Percentiles rank a stretch among this genome's conserved stretches.
Conservation (phyloP, 768 basidiomycete species). For the Floccularia luteovirens region DNA sequence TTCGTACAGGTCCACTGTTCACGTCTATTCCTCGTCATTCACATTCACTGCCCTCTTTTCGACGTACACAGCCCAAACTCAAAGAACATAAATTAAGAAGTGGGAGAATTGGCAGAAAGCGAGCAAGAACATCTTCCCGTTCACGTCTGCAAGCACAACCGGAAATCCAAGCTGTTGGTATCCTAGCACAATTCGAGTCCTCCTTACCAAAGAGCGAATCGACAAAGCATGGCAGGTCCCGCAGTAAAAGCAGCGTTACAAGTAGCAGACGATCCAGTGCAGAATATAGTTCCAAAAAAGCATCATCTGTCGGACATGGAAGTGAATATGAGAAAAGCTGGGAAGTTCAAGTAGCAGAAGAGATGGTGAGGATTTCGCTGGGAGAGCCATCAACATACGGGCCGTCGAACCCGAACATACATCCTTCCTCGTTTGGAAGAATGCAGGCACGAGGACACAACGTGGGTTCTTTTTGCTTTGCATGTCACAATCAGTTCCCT, state of each 20-base stretch:
- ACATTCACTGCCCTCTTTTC: constrained; percentile 14
- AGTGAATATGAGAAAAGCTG: constrained; percentile 21
- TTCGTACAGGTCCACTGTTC: constrained; percentile 7
- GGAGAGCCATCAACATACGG: constrained; percentile 12
- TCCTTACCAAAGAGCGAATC: constrained; percentile 1
- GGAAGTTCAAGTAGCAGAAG: constrained; percentile 39
- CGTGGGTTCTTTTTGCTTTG: constrained; percentile 25
- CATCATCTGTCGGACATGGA: constrained; percentile 18
- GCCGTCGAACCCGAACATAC: constrained; percentile 11
- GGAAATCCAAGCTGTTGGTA: background rate
- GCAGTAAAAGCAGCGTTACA: constrained; percentile 22
- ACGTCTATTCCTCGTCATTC: constrained; percentile 10
- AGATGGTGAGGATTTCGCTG: constrained; percentile 45
- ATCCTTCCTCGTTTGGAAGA: constrained; percentile 21
- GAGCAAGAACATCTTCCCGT: constrained; percentile 7
- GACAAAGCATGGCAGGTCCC: constrained; percentile 16
- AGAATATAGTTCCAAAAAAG: constrained; percentile 48
- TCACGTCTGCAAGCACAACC: background rate
- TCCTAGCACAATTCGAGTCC: background rate
- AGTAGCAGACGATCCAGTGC: constrained; percentile 46
- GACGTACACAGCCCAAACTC: constrained; percentile 1
- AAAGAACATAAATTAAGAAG: background rate
- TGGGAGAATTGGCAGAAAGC: constrained; percentile 4
- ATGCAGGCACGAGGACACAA: constrained; percentile 26
- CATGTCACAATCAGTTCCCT: constrained; percentile 18